Base-by-base conservation (phyloP, 2,329 filamentous ascomycete species). In the Colletotrichum sp. region DNA sequence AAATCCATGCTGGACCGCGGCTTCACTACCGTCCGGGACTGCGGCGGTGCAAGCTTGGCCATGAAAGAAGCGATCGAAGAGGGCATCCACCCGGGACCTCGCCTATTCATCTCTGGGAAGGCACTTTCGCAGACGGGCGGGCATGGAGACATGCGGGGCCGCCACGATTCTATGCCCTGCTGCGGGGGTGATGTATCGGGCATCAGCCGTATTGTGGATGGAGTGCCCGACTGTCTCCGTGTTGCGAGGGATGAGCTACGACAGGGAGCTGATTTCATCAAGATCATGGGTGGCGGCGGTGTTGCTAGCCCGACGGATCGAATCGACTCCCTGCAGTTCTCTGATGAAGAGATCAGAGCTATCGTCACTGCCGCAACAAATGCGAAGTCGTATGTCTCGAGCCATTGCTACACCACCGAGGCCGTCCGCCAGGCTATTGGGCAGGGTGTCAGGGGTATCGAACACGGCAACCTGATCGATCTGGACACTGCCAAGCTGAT, bases 21-120 rank as follows among this genome's bases (percentile, higher is more conserved):
- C 2, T 93, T 92, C 82, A 93, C 91, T 2, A 89, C 85, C 4
- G 86, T 90, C 6, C 86, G 91, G 2, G 91, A 93, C 79, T 90
- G 88, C 62, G 91, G 90, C 1, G 91, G 91, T 6, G 90, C 90
- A 3, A 84, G 84, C 3, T 22, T 52, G 44, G 44, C 44, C n/a
- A 52, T 52, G 44, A 52, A 52, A 52, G 44, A 52, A 52, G 44
- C 44, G n/a, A 3, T 52, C n/a, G 44, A 52, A 13, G 44, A 52
- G n/a, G 44, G 44, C 1, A 85, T 92, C 0, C 85, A 90, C 61
- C 86, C 87, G 2, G 91, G 90, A 0, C 91, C 91, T 1, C 83
- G 90, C 8, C 80, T 92, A 7, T 91, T 92, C 81, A 89, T 91
- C 32, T 85, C 89, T 3, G 88, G 88, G 8, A 85, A 88, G 65